Base-by-base conservation (phyloP, 768 basidiomycete genomes). In the Boletus coccyginus region DNA sequence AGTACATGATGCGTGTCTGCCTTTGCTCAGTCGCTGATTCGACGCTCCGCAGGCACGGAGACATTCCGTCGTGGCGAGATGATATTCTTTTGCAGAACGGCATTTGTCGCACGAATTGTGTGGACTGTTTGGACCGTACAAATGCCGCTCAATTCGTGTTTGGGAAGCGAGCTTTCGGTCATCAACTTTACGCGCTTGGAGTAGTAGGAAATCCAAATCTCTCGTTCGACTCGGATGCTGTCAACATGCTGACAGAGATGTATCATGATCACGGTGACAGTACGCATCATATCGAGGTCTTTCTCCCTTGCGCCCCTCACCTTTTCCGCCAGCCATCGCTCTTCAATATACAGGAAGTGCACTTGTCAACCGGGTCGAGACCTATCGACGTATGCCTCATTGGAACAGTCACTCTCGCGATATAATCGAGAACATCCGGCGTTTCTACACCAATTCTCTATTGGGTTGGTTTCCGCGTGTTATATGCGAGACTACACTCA, bases 391-490 rank as follows among this genome's bases (percentile, higher is more conserved):
- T 31, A 94, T 94, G 81, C 92, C 92, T 0, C 94, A 97, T 60
- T 98, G 96, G 95, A 94, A 93, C 65, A 94, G 92, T 62, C 96
- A 98, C 72, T 97, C 94, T 2, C 79, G 96, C 36, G 95, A 98
- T 69, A 92, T 98, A 65, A 92, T 94, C 60, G 94, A 97, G 73
- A 96, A 95, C 65, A 87, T 98, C 50, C 80, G 92, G 48, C 83
- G 96, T 19, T 97, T 96, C 68, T 98, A 98, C 69, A 88, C 94
- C 10, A 99, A 99, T 66, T 93, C 92, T 8, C 76, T 98, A 44
- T 80, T 96, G 4, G 93, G 93, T 92, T 42, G 54, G 56, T 39
- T 46, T 39, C 13, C 10, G 16, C 9, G 38, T 33, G 16, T 50
- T 46, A 9, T 16, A 33, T 19, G 29, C 31, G 1, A 17, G 6